A percentile compares a stretch with the other conserved stretches of the same genome.
phyloP scores from a whole-genome alignment of 2,329 filamentous ascomycete genomes.

The Cercospora janseana region DNA sequence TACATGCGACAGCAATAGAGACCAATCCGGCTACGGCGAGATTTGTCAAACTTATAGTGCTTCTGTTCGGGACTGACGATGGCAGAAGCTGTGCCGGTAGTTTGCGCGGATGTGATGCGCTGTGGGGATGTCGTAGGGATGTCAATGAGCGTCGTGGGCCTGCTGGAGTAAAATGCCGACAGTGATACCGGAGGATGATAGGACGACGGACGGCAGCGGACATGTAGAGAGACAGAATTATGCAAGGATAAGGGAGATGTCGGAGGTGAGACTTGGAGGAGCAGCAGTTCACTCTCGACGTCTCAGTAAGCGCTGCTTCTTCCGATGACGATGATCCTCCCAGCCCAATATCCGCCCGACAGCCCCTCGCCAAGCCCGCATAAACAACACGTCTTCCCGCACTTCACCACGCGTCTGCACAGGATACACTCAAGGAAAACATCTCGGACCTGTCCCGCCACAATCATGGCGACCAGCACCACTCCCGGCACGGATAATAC shows the following conservation, averaged over 20 bases:
- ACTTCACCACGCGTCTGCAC: not conserved
- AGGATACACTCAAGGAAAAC: not conserved
- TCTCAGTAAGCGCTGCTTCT: not conserved
- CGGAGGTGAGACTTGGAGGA: constrained; percentile 1
- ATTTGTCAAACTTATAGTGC: constrained; percentile 25
- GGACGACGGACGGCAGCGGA: constrained; percentile 6
- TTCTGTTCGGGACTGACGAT: constrained; percentile 11
- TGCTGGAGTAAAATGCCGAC: not conserved
- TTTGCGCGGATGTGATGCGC: not conserved
- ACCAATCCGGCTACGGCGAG: constrained; percentile 29
- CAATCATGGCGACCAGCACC: constrained; percentile 23
- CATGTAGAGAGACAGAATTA: constrained; percentile 1
- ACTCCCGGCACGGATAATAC: constrained; percentile 16
- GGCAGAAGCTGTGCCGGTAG: constrained; percentile 7
- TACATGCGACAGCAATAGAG: constrained; percentile 27
- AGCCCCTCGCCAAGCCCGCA: constrained; percentile 5
- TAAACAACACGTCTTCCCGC: constrained; percentile 12
- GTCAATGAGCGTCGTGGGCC: not conserved
- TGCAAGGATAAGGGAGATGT: not conserved
- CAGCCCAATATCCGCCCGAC: not conserved
- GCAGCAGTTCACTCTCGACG: constrained; percentile 4
- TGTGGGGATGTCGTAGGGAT: constrained; percentile 6
- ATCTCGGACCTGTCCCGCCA: not conserved
- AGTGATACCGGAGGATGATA: not conserved
- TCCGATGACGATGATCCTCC: constrained; percentile 4